Conservation (phyloP, 2,329 filamentous ascomycete genomes). For the Dactylellina leptospora region DNA sequence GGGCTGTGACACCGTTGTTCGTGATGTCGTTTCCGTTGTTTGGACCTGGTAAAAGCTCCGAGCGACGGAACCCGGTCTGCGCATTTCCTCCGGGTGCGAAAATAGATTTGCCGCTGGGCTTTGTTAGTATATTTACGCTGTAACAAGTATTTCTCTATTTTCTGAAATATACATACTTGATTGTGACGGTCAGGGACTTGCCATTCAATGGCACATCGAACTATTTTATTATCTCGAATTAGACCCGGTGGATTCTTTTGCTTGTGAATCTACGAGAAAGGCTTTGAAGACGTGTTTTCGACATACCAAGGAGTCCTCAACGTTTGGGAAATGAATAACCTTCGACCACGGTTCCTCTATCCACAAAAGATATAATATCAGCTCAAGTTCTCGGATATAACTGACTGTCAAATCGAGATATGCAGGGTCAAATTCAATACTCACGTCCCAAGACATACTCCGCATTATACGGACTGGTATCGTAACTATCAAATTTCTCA, state of each 20-base stretch:
- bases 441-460: slow-evolving; percentile 55
- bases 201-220: slow-evolving; percentile 62
- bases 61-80: slow-evolving; percentile 70
- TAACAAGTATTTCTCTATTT: neutral
- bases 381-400: no score
- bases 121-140: slow-evolving; percentile 1
- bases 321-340: slow-evolving; percentile 52
- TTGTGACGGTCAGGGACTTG: slow-evolving; percentile 66
- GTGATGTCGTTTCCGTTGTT: slow-evolving; percentile 66
- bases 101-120: slow-evolving; percentile 66
- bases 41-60: slow-evolving; percentile 66
- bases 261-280: neutral
- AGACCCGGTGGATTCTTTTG: neutral
- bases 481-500: slow-evolving; percentile 52
- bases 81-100: slow-evolving; percentile 65
- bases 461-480: slow-evolving; percentile 54
- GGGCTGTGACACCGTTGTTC: slow-evolving; percentile 68
- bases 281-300: neutral
- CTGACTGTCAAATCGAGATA: no score
- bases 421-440: no score
- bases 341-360: slow-evolving; percentile 54
- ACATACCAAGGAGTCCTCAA: slow-evolving; percentile 53
- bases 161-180: slow-evolving; percentile 59
- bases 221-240: slow-evolving; percentile 55
- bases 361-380: neutral